Base-by-base conservation (phyloP, 73 alveolate genomes). In the Paramecium pentaurelia region DNA sequence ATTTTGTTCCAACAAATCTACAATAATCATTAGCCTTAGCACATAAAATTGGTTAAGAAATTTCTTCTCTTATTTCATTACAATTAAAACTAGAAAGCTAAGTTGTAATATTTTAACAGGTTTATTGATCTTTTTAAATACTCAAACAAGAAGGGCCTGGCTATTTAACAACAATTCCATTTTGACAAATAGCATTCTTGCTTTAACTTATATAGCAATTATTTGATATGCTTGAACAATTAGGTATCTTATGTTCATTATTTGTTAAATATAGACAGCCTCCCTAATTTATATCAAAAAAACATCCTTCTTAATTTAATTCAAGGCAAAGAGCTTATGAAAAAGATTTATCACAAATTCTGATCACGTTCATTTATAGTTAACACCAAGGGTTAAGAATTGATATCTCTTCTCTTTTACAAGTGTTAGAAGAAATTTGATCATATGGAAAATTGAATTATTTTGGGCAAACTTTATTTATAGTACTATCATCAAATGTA, bases 271-370 rank as follows among this genome's bases (percentile, higher is more conserved):
- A 18, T 2, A 25, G 20, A 16, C 91, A 80, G 0, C 91, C 91
- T 45, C 91, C 91, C 16, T 34, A 80, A 44, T 80, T 45, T 25
- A 80, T 25, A 22, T 80, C 91, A 64, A 80, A 80, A 25, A 14
- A 80, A 36, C 91, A 80, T 12, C 7, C 6, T 0, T 2, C 36
- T 1, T 9, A 8, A 28, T 8, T 42, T 36, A 80, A 14, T 80
- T 80, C 91, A 45, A 80, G 45, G 30, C 91, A 80, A 5, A 80
- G 45, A 12, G 91, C 91, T 12, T 80, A 25, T 45, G 91, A 80
- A 44, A 45, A 80, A 0, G 16, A 37, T 22, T 80, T 45, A 2
- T 22, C 34, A 10, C 91, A 8, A 18, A 7, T 25, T 18, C 14
- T 45, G 91, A 80, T 6, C 91, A 80, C 8, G 12, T 3, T 10